Evolutionary conservation across 75 land plant species (phyloP).

Genomic region (Pinus taeda): DNA sequence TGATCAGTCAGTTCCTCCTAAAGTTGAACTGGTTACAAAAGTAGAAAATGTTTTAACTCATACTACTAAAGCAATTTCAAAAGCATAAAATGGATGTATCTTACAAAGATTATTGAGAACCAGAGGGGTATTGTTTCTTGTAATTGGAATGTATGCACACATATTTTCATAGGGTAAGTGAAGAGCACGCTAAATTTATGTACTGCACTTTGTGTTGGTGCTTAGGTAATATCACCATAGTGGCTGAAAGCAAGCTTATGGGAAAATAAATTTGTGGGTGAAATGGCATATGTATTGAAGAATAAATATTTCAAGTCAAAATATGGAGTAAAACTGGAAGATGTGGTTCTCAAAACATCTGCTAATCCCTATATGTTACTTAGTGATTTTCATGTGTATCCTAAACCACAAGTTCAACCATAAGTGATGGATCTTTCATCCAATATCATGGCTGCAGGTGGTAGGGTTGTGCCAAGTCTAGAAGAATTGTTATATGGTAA

Average conservation of each 20-base stretch:
- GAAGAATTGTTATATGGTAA: too few relatives aligned
- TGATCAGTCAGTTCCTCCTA: too few relatives aligned
- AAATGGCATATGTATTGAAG: conserved; percentile 47
- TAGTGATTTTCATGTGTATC: conserved; percentile 46
- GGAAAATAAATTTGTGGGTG: conserved; percentile 59
- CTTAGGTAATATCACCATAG: conserved; percentile 72
- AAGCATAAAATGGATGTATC: too few relatives aligned
- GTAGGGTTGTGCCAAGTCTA: conserved; percentile 21
- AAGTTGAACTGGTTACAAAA: too few relatives aligned
- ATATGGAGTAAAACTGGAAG: conserved; percentile 41
- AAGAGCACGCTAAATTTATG: conserved; percentile 76
- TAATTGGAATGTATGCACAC: conserved; percentile 66
- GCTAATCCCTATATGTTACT: conserved; percentile 47
- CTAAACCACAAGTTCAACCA: conserved; percentile 64
- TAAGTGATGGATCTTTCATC: conserved; percentile 31
- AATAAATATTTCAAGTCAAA: conserved; percentile 56
- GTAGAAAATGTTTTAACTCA: too few relatives aligned
- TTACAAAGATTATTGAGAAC: conserved; percentile 50
- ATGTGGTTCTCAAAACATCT: conserved; percentile 46
- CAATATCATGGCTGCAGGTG: conserved; percentile 67
- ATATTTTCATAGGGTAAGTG: conserved; percentile 73
- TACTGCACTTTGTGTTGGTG: conserved; percentile 74
- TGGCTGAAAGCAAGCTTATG: conserved; percentile 79
- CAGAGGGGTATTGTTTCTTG: conserved; percentile 63
- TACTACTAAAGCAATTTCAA: too few relatives aligned